phyloP scores from a whole-genome alignment of 2,329 filamentous ascomycete genomes.

The Fusarium incarnatum region DNA sequence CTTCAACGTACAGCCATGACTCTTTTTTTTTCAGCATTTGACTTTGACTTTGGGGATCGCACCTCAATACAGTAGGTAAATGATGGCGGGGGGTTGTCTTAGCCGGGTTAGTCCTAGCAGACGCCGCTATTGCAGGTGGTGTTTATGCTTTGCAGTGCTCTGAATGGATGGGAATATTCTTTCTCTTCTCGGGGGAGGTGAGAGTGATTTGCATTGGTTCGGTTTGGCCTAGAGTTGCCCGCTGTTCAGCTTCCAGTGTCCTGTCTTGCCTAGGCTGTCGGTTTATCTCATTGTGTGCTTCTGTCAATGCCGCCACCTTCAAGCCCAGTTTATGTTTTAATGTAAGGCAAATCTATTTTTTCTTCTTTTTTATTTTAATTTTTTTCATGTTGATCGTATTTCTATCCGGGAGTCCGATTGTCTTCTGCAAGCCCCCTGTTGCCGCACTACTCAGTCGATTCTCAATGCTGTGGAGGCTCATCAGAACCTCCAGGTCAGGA shows the following conservation, averaged over 20 bases:
- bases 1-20: constrained; percentile 30
- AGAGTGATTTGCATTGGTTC: constrained; percentile 10
- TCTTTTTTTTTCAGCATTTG: constrained; percentile 27
- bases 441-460: constrained; percentile 44
- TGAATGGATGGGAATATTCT: not conserved
- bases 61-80: constrained; percentile 19
- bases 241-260: not conserved
- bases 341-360: not conserved
- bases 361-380: not conserved
- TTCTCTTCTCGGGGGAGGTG: not conserved
- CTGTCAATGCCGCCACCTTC: not conserved
- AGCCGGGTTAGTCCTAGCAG: constrained; percentile 32
- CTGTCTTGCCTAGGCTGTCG: not conserved
- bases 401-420: not conserved
- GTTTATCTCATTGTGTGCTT: not conserved
- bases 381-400: not conserved
- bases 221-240: not conserved
- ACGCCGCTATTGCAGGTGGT: constrained; percentile 28
- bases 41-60: constrained; percentile 27
- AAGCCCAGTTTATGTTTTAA: not conserved
- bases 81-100: constrained; percentile 25
- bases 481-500: constrained; percentile 1
- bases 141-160: constrained; percentile 25
- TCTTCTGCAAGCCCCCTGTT: constrained; percentile 13
- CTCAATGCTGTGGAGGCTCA: constrained; percentile 23